Base-by-base conservation (phyloP, 208 protist species). In the Leishmania tropica region DNA sequence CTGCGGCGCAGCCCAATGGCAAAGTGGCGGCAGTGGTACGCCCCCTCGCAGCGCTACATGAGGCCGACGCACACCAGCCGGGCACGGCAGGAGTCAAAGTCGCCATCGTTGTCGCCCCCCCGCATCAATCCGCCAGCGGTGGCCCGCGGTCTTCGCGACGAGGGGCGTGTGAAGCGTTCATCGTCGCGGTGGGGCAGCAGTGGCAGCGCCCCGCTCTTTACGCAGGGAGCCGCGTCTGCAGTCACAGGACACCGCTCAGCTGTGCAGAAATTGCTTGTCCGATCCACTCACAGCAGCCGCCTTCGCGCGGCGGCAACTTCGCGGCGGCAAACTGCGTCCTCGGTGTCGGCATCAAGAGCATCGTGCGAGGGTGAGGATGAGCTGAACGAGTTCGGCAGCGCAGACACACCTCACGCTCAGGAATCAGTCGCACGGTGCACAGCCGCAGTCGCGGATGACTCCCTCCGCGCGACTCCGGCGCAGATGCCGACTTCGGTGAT, bases 41-140 rank as follows among this genome's bases (percentile, higher is more conserved):
- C 53, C 35, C 64, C 82, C 15, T 64, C 71, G 15, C 71, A 62
- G 28, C 79, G 80, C 31, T 86, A 83, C 78, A 83, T 88, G 84
- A 54, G 56, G 37, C 80, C 89, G 48, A 82, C 85, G 6, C 76
- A 86, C 47, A 79, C 88, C 60, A 88, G 84, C 28, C 37, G 81
- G 28, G 60, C 74, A 80, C 84, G 80, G 35, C 80, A 56, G 19
- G 56, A 79, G n/a, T 72, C 78, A 28, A 37, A 64, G 56, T 51
- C 40, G 75, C 75, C 7, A 8, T 58, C 79, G 0, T 48, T 62
- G 15, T 70, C 83, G 31, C 67, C 64, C 21, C 48, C 42, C 15
- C 78, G 53, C 56, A 45, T 31, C 54, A 78, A 24, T 58, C 17
- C 56, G 35, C 40, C 56, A 19, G 21, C 5, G 31, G 47, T 10